Evolutionary conservation across 2,329 filamentous ascomycete species (phyloP), one percentile per base, ranked within the genome.

Genomic region (Clonostachys solani): DNA sequence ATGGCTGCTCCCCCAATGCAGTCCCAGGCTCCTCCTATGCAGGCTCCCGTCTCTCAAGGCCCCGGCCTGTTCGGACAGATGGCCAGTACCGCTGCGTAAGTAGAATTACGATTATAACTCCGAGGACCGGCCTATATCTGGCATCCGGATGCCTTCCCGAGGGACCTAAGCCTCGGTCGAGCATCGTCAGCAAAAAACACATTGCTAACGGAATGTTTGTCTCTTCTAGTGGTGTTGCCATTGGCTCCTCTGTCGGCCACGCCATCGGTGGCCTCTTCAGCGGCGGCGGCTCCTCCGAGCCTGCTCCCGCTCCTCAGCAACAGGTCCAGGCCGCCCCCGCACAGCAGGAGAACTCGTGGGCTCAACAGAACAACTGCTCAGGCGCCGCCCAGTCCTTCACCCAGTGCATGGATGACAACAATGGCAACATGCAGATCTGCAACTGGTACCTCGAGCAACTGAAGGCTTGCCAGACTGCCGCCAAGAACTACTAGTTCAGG

Each of bases 381-480:
- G 81, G 77, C 47, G 90, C 94, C 58, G 84, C 91, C 47, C 83
- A 84, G 70, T 83, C 81, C 72, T 97, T 99, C 79, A 92, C 90
- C 61, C 87, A 86, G 75, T 99, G 94, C 80, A 87, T 99, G 86
- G 92, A 97, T 69, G 89, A 97, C 64, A 87, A 99, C 70, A 76
- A 84, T 65, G 94, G 94, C 58, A 91, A 94, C 73, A 84, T 99
- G 86, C 86, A 87, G 65, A 95, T 96, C 65, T 99, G 94, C 75
- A 87, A 88, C 57, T 99, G 92, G 92, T 99, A 99, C 70, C 75
- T 99, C 60, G 94, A 99, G 69, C 92, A 99, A 81, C 78, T 99
- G 70, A 92, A 92, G 79, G 87, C 88, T 48, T 92, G 88, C 78
- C 88, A 92, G 77, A 73, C 81, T 54, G 87, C 89, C 58, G 85